These are phyloP conservation scores for Flaveria trinervia DNA, from an alignment of 129 eudicot species.

Conservation along the genomic window DNA sequence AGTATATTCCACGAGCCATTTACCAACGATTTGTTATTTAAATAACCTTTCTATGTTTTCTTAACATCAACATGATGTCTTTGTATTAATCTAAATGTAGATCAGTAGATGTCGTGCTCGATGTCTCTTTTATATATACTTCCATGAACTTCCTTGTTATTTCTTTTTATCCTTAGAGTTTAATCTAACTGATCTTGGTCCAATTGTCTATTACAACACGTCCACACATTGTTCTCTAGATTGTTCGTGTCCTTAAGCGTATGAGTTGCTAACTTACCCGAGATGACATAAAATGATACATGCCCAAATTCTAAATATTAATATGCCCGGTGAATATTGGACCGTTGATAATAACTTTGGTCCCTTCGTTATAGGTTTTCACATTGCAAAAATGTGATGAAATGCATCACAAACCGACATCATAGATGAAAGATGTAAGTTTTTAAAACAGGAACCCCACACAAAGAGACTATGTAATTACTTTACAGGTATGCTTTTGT, in stretches of 20 bases:
- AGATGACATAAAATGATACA: background rate
- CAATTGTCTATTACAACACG: background rate
- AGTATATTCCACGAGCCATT: too few relatives aligned
- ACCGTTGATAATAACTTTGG: background rate
- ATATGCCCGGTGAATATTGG: background rate
- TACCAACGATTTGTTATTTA: too few relatives aligned
- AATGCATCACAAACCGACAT: background rate
- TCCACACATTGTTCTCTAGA: background rate
- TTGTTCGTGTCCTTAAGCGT: background rate
- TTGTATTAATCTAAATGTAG: too few relatives aligned
- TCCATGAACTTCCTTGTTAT: too few relatives aligned
- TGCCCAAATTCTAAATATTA: background rate
- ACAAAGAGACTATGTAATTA: constrained; percentile 27
- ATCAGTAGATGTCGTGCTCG: too few relatives aligned
- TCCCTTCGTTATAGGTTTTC: background rate
- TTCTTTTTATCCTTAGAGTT: background rate
- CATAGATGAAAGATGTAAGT: too few relatives aligned
- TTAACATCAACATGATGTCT: too few relatives aligned
- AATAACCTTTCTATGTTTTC: too few relatives aligned
- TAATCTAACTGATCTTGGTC: background rate
- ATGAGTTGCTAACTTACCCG: background rate
- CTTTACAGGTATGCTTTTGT: constrained; percentile 31
- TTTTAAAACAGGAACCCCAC: constrained; percentile 17
- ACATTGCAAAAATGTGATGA: background rate
- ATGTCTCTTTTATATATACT: too few relatives aligned